phyloP scores from a whole-genome alignment of 257 asterid species.

The Gentiana dahurica region DNA sequence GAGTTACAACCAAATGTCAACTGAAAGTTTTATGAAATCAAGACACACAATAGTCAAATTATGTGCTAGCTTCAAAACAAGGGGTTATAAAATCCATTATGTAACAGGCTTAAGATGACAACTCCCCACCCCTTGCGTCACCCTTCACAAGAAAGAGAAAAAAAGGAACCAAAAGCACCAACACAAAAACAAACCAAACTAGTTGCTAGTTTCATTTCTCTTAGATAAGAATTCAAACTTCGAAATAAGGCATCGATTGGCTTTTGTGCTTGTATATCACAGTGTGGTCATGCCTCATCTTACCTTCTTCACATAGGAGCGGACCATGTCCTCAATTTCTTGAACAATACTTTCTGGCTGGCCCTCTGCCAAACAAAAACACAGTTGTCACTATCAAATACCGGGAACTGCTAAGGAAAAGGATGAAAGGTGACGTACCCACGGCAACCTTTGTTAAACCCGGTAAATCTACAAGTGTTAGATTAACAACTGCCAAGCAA shows the following conservation, averaged over 20 bases:
- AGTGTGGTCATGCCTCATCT: neutral
- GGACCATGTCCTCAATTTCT: conserved; percentile 39
- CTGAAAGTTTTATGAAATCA: neutral
- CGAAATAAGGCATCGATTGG: too few relatives aligned
- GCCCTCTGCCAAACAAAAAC: conserved; percentile 21
- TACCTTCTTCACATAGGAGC: conserved; percentile 36
- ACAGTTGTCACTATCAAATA: neutral
- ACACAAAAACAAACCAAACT: too few relatives aligned
- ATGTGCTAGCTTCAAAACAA: neutral
- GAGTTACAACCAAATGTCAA: neutral
- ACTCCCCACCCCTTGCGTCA: too few relatives aligned
- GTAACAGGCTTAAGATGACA: too few relatives aligned
- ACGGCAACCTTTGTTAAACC: conserved; percentile 41
- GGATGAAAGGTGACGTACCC: conserved; percentile 22
- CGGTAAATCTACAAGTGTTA: conserved; percentile 38
- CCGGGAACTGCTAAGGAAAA: neutral
- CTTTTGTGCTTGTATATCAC: neutral
- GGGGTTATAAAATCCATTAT: too few relatives aligned
- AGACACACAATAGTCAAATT: neutral
- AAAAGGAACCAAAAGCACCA: too few relatives aligned
- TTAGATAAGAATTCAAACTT: too few relatives aligned
- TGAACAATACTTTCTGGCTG: conserved; percentile 32
- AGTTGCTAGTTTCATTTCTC: too few relatives aligned
- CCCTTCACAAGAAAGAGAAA: too few relatives aligned
- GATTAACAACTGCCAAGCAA: conserved; percentile 34